Percentiles rank a stretch among this genome's conserved stretches.
phyloP scores from a whole-genome alignment of 2,329 filamentous ascomycete genomes.

The Penicillium sp. region DNA sequence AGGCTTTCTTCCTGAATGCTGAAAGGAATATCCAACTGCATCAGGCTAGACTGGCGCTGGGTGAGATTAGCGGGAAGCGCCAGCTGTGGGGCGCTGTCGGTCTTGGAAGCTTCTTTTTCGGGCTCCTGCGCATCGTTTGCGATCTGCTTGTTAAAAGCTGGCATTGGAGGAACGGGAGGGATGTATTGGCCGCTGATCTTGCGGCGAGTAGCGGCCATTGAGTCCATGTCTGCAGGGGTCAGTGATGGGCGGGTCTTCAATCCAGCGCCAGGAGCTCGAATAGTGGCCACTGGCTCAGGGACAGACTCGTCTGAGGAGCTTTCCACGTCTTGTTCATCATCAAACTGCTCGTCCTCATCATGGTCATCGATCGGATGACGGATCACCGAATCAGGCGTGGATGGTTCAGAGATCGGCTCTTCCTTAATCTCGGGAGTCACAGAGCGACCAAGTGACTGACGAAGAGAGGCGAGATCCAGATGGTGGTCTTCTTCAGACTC shows the following conservation, averaged over 20 bases:
- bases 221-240: constrained; percentile 77
- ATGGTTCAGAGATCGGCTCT: constrained; percentile 60
- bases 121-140: constrained; percentile 22
- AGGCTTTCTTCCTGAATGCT: constrained; percentile 66
- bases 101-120: constrained; percentile 1
- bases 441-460: constrained; percentile 43
- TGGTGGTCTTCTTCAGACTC: constrained; percentile 25
- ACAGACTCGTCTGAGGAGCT: constrained; percentile 58
- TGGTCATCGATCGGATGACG: constrained; percentile 66
- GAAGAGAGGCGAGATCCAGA: constrained; percentile 40
- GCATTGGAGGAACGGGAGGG: constrained; percentile 29
- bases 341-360: constrained; percentile 22
- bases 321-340: constrained; percentile 26
- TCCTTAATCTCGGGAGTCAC: constrained; percentile 57
- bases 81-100: constrained; percentile 16
- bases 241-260: constrained; percentile 87
- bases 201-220: constrained; percentile 84
- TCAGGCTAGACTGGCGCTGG: constrained; percentile 70
- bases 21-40: constrained; percentile 79
- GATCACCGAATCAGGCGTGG: constrained; percentile 88
- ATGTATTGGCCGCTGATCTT: constrained; percentile 75
- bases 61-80: constrained; percentile 30
- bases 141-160: constrained; percentile 21
- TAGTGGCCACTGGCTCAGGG: constrained; percentile 81
- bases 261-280: constrained; percentile 82